Percentiles rank a stretch among this genome's conserved stretches.
These are phyloP conservation scores for Tulasnella sp. DNA, from an alignment of 768 basidiomycete species.

Conservation along the genomic window DNA sequence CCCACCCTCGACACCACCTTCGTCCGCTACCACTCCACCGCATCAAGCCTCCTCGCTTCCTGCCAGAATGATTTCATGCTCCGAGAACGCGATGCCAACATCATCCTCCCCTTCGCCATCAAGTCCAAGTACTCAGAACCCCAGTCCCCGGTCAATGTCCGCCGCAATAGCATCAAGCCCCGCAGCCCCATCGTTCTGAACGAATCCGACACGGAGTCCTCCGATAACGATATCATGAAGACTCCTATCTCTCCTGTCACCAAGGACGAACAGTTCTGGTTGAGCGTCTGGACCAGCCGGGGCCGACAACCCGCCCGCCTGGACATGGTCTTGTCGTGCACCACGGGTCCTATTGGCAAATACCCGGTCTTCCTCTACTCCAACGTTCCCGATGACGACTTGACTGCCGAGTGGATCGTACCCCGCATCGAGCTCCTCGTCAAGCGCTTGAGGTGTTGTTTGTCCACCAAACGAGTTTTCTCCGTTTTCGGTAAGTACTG, in stretches of 20 bases:
- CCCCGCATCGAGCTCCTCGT: conserved; percentile 47
- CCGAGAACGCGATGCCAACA: conserved; percentile 45
- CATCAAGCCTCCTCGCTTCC: conserved; percentile 40
- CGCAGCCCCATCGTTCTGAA: neutral
- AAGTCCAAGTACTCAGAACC: conserved; percentile 42
- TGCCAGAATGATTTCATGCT: conserved; percentile 41
- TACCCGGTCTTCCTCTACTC: conserved; percentile 66
- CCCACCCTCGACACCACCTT: conserved; percentile 9
- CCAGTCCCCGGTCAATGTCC: conserved; percentile 2
- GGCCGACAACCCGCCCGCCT: conserved; percentile 26
- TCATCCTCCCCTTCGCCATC: conserved; percentile 51
- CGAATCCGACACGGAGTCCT: conserved; percentile 17
- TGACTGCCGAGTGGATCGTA: conserved; percentile 40
- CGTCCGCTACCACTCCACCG: conserved; percentile 38
- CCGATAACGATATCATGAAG: neutral
- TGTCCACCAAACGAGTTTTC: conserved; percentile 41
- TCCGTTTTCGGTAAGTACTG: conserved; percentile 50
- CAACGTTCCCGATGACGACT: conserved; percentile 35
- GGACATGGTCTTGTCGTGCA: conserved; percentile 51
- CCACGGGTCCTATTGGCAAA: conserved; percentile 49
- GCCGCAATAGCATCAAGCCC: neutral
- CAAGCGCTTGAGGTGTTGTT: conserved; percentile 37
- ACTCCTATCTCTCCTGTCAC: neutral
- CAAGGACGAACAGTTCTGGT: conserved; percentile 22
- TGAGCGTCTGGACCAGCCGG: conserved; percentile 17